Conservation (phyloP, 768 basidiomycete genomes). For the Suillus americanus region DNA sequence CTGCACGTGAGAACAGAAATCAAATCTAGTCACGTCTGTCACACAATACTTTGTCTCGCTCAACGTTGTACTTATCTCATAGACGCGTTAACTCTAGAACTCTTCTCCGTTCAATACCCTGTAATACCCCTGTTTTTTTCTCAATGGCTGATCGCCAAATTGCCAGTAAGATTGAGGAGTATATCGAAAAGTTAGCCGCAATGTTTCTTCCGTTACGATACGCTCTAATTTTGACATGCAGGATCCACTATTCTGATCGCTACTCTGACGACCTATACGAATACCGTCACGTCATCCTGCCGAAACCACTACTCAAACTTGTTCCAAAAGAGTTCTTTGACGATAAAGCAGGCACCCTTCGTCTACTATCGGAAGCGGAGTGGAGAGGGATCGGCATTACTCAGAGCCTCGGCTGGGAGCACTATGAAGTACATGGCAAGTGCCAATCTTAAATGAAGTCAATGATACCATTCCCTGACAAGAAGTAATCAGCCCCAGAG, state of each 20-base stretch:
- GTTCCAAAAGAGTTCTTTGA: constrained; percentile 86
- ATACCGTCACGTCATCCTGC: constrained; percentile 96
- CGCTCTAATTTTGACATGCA: constrained; percentile 28
- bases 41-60: background rate
- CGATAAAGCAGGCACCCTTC: constrained; percentile 74
- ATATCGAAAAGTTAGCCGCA: constrained; percentile 66
- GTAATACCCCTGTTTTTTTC: constrained; percentile 12
- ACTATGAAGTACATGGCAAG: constrained; percentile 94
- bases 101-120: constrained; percentile 9
- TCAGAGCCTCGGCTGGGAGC: constrained; percentile 95
- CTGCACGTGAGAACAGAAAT: constrained; percentile 23
- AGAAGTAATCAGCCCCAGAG: constrained; percentile 66
- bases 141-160: constrained; percentile 35
- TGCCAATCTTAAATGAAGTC: constrained; percentile 3
- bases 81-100: background rate
- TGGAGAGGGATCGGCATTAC: constrained; percentile 97
- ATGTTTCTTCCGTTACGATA: constrained; percentile 15
- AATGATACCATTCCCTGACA: constrained; percentile 13
- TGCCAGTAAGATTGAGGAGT: constrained; percentile 64
- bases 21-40: constrained; percentile 7
- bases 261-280: constrained; percentile 92
- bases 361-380: constrained; percentile 82
- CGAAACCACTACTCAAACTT: constrained; percentile 91
- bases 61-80: constrained; percentile 6
- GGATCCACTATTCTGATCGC: constrained; percentile 89